Evolutionary conservation across 192 early-diverging fungal genomes (phyloP).

Genomic region (Backusella circina): DNA sequence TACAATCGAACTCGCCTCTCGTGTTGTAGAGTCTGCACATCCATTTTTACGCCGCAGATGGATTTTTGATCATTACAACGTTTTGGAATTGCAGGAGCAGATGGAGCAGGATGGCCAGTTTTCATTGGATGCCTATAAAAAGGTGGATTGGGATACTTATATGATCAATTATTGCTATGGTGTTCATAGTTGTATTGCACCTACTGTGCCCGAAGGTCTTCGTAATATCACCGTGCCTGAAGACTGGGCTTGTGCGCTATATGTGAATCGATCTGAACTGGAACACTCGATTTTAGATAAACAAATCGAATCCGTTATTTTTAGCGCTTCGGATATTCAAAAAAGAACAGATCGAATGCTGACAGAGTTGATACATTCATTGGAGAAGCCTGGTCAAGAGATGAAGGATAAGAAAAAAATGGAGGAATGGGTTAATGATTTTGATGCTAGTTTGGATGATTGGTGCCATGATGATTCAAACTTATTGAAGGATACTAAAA

Average conservation of each 20-base stretch:
- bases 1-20: slow-evolving; percentile 14
- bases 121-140: neutral
- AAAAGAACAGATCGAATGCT: slow-evolving; percentile 34
- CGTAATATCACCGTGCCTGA: slow-evolving; percentile 17
- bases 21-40: slow-evolving; percentile 23
- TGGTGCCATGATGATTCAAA: slow-evolving; percentile 41
- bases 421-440: slow-evolving; percentile 37
- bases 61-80: slow-evolving; percentile 25
- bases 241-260: slow-evolving; percentile 31
- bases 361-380: slow-evolving; percentile 12
- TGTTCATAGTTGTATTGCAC: slow-evolving; percentile 24
- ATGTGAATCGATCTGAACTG: neutral
- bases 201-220: slow-evolving; percentile 7
- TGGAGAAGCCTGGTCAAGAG: slow-evolving; percentile 28
- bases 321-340: slow-evolving; percentile 30
- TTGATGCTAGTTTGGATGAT: slow-evolving; percentile 37
- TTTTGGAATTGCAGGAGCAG: slow-evolving; percentile 1
- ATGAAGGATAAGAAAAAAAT: slow-evolving; percentile 20
- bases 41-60: slow-evolving; percentile 31
- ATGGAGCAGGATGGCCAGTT: slow-evolving; percentile 15
- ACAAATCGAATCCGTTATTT: slow-evolving; percentile 32
- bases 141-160: slow-evolving; percentile 29
- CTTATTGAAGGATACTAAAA: slow-evolving; percentile 14
- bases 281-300: slow-evolving; percentile 22
- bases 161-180: slow-evolving; percentile 27